Conservation (phyloP, 164 flowering plant species). For the Sextonia rubra region DNA sequence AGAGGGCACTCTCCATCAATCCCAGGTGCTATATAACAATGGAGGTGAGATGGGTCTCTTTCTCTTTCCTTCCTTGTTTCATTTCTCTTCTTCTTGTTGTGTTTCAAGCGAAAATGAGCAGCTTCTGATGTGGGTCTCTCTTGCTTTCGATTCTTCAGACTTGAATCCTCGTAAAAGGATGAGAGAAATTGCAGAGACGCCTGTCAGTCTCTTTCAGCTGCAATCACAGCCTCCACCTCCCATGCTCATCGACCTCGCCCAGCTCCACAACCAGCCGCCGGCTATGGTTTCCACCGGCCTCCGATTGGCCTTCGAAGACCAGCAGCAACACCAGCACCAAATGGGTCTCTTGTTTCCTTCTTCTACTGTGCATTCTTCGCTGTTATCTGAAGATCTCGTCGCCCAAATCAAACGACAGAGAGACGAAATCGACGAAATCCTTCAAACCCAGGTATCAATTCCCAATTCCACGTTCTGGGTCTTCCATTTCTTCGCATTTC, state of each 20-base stretch:
- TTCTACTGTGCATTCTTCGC: slow-evolving; percentile 18
- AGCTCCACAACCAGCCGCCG: slow-evolving; percentile 44
- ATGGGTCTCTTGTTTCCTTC: slow-evolving; percentile 13
- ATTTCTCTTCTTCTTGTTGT: not conserved
- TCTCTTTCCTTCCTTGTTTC: not conserved
- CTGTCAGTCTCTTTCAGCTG: slow-evolving; percentile 33
- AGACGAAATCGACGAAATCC: slow-evolving; percentile 65
- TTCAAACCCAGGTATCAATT: slow-evolving; percentile 58
- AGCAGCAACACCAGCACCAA: slow-evolving; percentile 24
- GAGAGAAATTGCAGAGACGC: slow-evolving; percentile 33
- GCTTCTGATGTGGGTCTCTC: not conserved
- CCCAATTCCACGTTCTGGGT: not conserved
- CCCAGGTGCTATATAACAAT: slow-evolving; percentile 4
- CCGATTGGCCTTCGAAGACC: slow-evolving; percentile 53
- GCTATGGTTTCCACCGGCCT: slow-evolving; percentile 71
- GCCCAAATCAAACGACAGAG: slow-evolving; percentile 54
- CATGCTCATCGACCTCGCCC: slow-evolving; percentile 52
- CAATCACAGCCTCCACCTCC: slow-evolving; percentile 35
- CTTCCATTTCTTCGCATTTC: not conserved
- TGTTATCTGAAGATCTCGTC: slow-evolving; percentile 43
- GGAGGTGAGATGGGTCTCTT: slow-evolving; percentile 13
- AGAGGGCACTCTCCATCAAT: slow-evolving; percentile 6
- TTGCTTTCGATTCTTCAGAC: not conserved
- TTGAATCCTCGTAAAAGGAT: slow-evolving; percentile 53
- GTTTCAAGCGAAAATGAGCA: not conserved